Conservation (phyloP, 306 rosid genomes). For the Morella rubra region DNA sequence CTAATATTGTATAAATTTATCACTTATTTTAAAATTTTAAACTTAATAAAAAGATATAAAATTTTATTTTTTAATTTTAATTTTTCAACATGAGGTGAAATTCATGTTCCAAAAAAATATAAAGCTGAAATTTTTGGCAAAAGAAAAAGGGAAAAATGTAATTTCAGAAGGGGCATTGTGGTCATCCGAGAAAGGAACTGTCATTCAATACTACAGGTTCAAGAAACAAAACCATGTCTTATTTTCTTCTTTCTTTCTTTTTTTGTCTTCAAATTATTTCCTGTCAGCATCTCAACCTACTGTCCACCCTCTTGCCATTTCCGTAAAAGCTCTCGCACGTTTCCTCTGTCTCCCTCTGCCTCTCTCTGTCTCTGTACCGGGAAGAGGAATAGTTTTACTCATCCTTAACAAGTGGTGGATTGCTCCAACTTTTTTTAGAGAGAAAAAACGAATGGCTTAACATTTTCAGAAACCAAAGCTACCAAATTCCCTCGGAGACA, state of each 20-base stretch:
- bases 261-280: conserved; percentile 38
- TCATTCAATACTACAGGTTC: conserved; percentile 59
- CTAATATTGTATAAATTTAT: too few species aligned
- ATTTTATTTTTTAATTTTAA: too few species aligned
- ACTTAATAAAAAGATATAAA: too few species aligned
- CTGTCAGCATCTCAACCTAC: conserved; percentile 48
- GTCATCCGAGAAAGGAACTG: conserved; percentile 54
- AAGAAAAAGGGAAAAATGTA: conserved; percentile 14
- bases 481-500: conserved; percentile 23
- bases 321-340: conserved; percentile 42
- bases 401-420: conserved; percentile 32
- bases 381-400: conserved; percentile 35
- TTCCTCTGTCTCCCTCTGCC: conserved; percentile 10
- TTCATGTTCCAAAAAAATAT: conserved; percentile 24
- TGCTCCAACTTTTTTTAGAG: conserved; percentile 48
- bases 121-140: conserved; percentile 15
- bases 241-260: conserved; percentile 44
- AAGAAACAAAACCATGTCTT: conserved; percentile 68
- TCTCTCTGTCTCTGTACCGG: conserved; percentile 16
- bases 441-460: conserved; percentile 26
- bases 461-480: conserved; percentile 50
- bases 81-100: conserved; percentile 10
- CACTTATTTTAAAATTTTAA: too few species aligned
- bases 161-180: conserved; percentile 41
- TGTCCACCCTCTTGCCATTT: conserved; percentile 39